A percentile compares a stretch with the other conserved stretches of the same genome.
Evolutionary conservation across 2,329 filamentous ascomycete genomes (phyloP).

Genomic region (Aspergillus tamarii): DNA sequence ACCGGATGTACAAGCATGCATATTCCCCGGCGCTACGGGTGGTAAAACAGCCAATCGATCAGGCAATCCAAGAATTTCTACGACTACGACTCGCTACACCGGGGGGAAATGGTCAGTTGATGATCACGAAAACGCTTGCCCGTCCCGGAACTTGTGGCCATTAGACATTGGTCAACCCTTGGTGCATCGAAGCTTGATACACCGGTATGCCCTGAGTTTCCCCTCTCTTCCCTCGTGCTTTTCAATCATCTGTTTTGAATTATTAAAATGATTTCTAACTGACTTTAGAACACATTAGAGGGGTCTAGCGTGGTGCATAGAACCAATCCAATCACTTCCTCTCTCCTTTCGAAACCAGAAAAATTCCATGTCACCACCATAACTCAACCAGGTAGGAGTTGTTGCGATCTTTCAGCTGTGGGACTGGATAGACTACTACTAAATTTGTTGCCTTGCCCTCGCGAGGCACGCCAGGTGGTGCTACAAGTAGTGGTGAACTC

Average conservation of each 20-base stretch:
- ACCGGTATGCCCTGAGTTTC: constrained; percentile 2
- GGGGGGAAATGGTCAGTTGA: constrained; percentile 14
- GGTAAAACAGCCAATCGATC: constrained; percentile 18
- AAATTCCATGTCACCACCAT: neutral
- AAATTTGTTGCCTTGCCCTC: neutral
- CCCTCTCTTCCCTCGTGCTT: constrained; percentile 1
- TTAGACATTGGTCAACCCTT: constrained; percentile 11
- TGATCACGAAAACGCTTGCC: constrained; percentile 7
- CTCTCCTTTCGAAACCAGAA: neutral
- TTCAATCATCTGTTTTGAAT: neutral
- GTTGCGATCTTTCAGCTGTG: neutral
- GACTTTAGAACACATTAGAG: neutral
- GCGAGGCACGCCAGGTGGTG: neutral
- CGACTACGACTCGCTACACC: constrained; percentile 12
- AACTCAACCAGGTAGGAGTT: neutral
- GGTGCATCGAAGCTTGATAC: constrained; percentile 1
- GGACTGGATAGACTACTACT: neutral
- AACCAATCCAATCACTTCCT: neutral
- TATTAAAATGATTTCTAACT: neutral
- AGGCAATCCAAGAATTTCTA: constrained; percentile 13
- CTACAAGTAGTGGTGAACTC: neutral
- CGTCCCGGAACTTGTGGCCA: neutral
- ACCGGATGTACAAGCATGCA: constrained; percentile 16
- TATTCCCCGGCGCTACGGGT: constrained; percentile 12
- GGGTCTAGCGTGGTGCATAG: neutral